phyloP scores from a whole-genome alignment of 1,139 yeast species.

The Pichia sp. region DNA sequence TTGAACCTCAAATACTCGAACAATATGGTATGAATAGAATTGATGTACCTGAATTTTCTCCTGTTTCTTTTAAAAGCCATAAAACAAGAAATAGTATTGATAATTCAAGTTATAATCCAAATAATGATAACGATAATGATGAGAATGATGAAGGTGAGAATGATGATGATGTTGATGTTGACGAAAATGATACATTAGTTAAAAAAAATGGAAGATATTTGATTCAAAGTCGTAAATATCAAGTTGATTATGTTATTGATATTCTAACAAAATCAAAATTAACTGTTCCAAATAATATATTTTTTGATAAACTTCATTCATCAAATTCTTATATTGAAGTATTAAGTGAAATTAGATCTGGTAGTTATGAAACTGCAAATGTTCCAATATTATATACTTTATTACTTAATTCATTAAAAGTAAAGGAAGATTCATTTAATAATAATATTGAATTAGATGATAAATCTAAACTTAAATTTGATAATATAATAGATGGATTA shows the following conservation, averaged over 20 bases:
- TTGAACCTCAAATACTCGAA: conserved; percentile 4
- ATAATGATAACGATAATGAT: too few relatives aligned
- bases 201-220: conserved; percentile 10
- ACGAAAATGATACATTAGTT: neutral
- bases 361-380: conserved; percentile 19
- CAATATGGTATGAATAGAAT: conserved; percentile 17
- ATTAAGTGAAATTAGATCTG: conserved; percentile 20
- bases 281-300: conserved; percentile 16
- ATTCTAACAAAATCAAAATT: conserved; percentile 10
- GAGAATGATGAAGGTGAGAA: neutral
- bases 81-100: neutral
- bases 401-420: conserved; percentile 16
- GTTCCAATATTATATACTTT: conserved; percentile 17
- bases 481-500: conserved; percentile 4
- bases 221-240: conserved; percentile 12
- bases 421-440: conserved; percentile 12
- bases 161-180: too few relatives aligned
- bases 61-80: conserved; percentile 14
- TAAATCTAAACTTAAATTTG: neutral
- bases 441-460: neutral
- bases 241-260: conserved; percentile 13
- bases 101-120: too few relatives aligned
- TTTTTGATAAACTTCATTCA: conserved; percentile 18
- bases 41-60: conserved; percentile 20
- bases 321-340: conserved; percentile 20